These are phyloP conservation scores for Phaeosphaeria sp. DNA, from an alignment of 2,329 filamentous ascomycete species.

Conservation along the genomic window DNA sequence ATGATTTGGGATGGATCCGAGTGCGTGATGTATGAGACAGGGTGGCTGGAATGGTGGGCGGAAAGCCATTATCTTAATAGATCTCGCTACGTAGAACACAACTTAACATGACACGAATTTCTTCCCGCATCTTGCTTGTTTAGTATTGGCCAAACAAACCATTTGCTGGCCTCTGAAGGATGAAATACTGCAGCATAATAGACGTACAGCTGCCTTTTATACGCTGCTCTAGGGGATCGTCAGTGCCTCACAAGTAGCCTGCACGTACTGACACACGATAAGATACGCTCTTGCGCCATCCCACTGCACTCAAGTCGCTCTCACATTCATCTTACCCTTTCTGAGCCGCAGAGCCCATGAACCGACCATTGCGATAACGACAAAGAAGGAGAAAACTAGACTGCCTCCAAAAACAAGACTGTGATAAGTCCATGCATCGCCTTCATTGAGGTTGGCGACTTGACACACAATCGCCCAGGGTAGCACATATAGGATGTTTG, in stretches of 20 bases:
- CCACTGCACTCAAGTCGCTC: background rate
- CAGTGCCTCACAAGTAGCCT: too few species aligned
- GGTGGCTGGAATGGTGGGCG: background rate
- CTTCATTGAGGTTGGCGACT: slow-evolving; percentile 41
- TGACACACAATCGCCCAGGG: slow-evolving; percentile 72
- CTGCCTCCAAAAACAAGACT: slow-evolving; percentile 71
- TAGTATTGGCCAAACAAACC: too few species aligned
- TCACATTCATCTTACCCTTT: slow-evolving; percentile 12
- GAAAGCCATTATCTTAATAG: background rate
- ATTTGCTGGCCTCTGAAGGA: too few species aligned
- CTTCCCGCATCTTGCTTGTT: too few species aligned
- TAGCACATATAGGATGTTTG: slow-evolving; percentile 72
- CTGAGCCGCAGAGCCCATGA: slow-evolving; percentile 61
- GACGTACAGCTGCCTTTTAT: too few species aligned
- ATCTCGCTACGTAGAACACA: background rate
- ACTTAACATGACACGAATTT: background rate
- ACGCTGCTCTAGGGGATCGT: too few species aligned
- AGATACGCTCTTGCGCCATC: too few species aligned
- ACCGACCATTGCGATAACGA: slow-evolving; percentile 57
- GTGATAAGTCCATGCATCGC: slow-evolving; percentile 72
- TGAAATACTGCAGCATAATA: too few species aligned
- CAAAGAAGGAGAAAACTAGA: slow-evolving; percentile 70
- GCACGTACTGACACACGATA: too few species aligned
- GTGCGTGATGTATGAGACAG: background rate
- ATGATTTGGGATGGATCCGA: background rate